Conservation (phyloP, 257 asterid species). For the Penstemon newberryi region DNA sequence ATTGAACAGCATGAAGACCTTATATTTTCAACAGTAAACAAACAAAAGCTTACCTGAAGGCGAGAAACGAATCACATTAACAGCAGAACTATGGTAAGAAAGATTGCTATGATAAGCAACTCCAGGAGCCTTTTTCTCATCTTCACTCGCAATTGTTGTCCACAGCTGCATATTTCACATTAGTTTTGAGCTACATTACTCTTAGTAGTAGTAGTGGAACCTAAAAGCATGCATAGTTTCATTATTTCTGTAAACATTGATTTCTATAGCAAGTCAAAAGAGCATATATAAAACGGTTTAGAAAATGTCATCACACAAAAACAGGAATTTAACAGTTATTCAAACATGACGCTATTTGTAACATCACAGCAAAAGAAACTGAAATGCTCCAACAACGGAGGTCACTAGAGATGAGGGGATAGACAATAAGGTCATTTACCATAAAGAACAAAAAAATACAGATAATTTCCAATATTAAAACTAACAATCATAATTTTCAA, state of each 20-base stretch:
- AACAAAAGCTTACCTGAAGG: conserved; percentile 61
- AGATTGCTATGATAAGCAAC: conserved; percentile 74
- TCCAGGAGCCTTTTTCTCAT: conserved; percentile 58
- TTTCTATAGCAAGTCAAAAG: not conserved
- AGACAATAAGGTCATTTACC: not conserved
- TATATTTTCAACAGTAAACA: not conserved
- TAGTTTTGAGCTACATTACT: conserved; percentile 13
- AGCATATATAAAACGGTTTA: not conserved
- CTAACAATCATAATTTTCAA: not conserved
- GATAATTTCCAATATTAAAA: too few species aligned
- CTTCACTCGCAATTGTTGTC: conserved; percentile 54
- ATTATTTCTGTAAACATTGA: not conserved
- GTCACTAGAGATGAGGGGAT: not conserved
- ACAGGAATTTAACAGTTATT: not conserved
- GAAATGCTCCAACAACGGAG: not conserved
- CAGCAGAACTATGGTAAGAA: conserved; percentile 80
- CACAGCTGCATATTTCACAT: conserved; percentile 61
- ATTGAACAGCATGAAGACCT: not conserved
- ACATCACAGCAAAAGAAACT: not conserved
- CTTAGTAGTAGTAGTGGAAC: conserved; percentile 1
- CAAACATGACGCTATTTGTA: not conserved
- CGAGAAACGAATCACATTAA: conserved; percentile 89
- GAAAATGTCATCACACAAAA: not conserved
- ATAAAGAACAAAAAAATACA: too few species aligned
- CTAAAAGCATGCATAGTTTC: conserved; percentile 7